Evolutionary conservation across 176 grass and related monocot species (phyloP), one percentile per base, ranked within the genome.

Genomic region (Rhynchospora breviuscula): DNA sequence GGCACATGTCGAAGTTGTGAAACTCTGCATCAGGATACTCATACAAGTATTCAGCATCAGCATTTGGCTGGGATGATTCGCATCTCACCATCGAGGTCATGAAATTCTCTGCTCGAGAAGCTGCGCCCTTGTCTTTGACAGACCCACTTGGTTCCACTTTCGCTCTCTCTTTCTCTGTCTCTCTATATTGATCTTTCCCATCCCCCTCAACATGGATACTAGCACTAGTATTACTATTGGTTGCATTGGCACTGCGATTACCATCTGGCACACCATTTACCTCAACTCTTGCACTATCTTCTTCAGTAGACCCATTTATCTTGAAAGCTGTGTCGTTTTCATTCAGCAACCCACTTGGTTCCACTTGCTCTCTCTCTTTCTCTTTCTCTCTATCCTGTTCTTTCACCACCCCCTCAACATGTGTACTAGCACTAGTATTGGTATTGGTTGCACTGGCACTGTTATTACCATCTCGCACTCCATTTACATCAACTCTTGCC

Each of bases 381-480:
- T 19, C 0, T 43, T 69, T 68, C 70, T 79, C 81, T 87, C 84
- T 85, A 31, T 49, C 85, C 10, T 47, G 53, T 56, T 84, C 61
- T 87, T 58, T 78, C 74, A 67, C 67, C 84, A 85, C 78, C 54
- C 85, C 82, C 89, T 64, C 68, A 85, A 68, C 4, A 63, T 45
- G 25, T 7, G 25, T 23, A 13, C 25, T 64, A n/a, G 61, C 17
- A 21, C 18, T 22, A 64, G 61, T 8, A 21, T 64, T 1, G 61
- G 61, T n/a, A 21, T 64, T 25, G 18, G 61, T n/a, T 64, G 17
- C 19, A 64, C 1, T 64, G 22, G 61, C 4, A 18, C 9, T 44
- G 44, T 58, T 46, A 26, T 40, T 23, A 49, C 18, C 12, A 46
- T 49, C 45, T 44, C 22, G 51, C 80, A 52, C 58, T 83, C 26